Conservation (phyloP, 306 rosid genomes). For the Geum urbanum region DNA sequence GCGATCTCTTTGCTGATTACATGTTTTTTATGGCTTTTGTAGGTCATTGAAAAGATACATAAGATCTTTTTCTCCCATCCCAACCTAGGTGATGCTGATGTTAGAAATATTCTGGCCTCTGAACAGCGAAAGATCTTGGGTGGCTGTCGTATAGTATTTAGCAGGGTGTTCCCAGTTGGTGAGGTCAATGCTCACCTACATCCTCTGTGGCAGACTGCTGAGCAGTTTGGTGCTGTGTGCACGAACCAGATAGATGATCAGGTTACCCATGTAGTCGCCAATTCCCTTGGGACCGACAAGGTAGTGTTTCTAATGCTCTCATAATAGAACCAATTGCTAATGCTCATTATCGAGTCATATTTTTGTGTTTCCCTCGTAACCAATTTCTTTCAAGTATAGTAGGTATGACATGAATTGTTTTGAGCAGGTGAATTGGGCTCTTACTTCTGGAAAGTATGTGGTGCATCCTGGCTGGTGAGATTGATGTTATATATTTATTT, state of each 20-base stretch:
- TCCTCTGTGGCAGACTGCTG: conserved; percentile 95
- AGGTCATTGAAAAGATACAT: conserved; percentile 93
- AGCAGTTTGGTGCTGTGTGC: conserved; percentile 95
- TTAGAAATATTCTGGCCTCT: conserved; percentile 78
- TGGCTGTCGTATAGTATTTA: conserved; percentile 88
- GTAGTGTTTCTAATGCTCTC: conserved; percentile 38
- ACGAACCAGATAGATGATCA: conserved; percentile 76
- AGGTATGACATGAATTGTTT: conserved; percentile 23
- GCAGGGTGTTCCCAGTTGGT: conserved; percentile 90
- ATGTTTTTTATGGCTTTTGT: conserved; percentile 20
- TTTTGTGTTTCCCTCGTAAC: not conserved
- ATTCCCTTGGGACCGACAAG: conserved; percentile 92
- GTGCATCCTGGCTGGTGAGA: conserved; percentile 96
- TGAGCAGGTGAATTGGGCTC: conserved; percentile 94
- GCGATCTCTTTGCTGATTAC: conserved; percentile 21
- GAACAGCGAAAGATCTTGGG: conserved; percentile 83
- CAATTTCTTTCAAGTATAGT: not conserved
- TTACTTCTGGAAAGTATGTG: conserved; percentile 63
- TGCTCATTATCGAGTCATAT: not conserved
- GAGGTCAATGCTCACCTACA: conserved; percentile 90
- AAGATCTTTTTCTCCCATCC: conserved; percentile 68
- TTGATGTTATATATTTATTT: not conserved
- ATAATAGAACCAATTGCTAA: not conserved
- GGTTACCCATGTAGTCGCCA: conserved; percentile 96
- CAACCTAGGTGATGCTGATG: conserved; percentile 80